Evolutionary conservation across 352 stramenopile species (phyloP), one percentile per base, ranked within the genome.

Genomic region (Nothophytophthora sp.): DNA sequence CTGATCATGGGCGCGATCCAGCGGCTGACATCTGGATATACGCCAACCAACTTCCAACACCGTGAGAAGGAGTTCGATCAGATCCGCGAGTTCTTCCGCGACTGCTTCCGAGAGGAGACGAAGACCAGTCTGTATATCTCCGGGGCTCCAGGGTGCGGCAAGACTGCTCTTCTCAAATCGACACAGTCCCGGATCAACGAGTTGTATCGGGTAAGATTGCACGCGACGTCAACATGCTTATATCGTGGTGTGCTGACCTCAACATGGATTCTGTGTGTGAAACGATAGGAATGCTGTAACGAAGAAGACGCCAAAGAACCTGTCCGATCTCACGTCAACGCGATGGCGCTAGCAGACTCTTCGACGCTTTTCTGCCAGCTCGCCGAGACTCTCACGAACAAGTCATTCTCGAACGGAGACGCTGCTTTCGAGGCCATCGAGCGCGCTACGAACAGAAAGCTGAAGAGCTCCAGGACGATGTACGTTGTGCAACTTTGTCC

Each of bases 61-160:
- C 84, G 84, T 15, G 76, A 89, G 19, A 63, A 73, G 3, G 81
- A 94, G 45, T 72, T 75, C 19, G 38, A 45, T 12, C 49, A 73
- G 34, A 81, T 94, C 34, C 37, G 60, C 2, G 56, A 62, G 1
- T 91, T 94, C 45, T 85, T 90, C 38, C 58, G 65, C 23, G 51
- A 60, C 15, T 88, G 77, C 36, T 88, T 94, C 35, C 34, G 53
- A 18, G 50, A 73, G 28, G 52, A 74, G 4, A 52, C 73, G 9
- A 80, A 75, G 4, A 73, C 70, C 4, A 95, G 81, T 49, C 20
- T 92, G 47, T 95, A 93, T 52, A 74, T 95, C 28, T 93, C 82
- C 0, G 85, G 85, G 0, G 69, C 85, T 9, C 85, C 85, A 8
- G 85, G 85, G 0, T 91, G 80, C 29, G 85, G 85, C 19, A 95